Evolutionary conservation across 2,329 filamentous ascomycete genomes (phyloP), one percentile per base, ranked within the genome.

Genomic region (Stachybotrys chlorohalonatus): DNA sequence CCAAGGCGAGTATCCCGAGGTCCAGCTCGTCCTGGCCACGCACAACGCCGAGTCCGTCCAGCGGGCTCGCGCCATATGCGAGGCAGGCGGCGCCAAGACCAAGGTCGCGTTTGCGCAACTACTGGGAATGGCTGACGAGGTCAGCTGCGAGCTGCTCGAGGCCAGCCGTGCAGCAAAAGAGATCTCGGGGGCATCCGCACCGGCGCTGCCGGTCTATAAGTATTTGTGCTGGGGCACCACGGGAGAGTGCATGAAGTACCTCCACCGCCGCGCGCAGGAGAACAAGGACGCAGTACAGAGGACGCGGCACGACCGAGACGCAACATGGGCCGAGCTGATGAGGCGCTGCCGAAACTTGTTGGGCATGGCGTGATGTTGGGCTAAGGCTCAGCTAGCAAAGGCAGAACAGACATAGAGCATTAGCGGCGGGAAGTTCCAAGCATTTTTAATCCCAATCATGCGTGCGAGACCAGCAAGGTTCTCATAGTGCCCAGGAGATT

Each of bases 101-200:
- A 66, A 67, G 30, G 64, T 75, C 48, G 68, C 70, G 0, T 76
- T 73, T 50, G 75, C 88, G 3, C 92, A 96, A 73, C 81, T 96
- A 1, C 88, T 93, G 74, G 92, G 93, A 47, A 97, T 97, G 93
- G 93, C 93, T 1, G 93, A 97, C 62, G 92, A 96, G 67, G 84
- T 97, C 53, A 90, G 86, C 67, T 85, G 82, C 66, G 81, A 84
- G 66, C 71, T 86, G 13, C 69, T 73, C 36, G 68, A 73, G 58
- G 70, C 70, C 9, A 64, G 66, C 53, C 64, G 65, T 53, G 61
- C 64, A 3, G 65, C 63, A 15, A 57, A 60, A 52, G 59, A 59
- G 49, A 59, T 57, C 72, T 60, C 58, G 16, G 53, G 57, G 53
- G 9, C 46, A n/a, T 60, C 60, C 54, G 56, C 60, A 9, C 53